These are phyloP conservation scores for Melampsora abietis-canadensis DNA, from an alignment of 1,284 basidiomycete species.

Conservation along the genomic window DNA sequence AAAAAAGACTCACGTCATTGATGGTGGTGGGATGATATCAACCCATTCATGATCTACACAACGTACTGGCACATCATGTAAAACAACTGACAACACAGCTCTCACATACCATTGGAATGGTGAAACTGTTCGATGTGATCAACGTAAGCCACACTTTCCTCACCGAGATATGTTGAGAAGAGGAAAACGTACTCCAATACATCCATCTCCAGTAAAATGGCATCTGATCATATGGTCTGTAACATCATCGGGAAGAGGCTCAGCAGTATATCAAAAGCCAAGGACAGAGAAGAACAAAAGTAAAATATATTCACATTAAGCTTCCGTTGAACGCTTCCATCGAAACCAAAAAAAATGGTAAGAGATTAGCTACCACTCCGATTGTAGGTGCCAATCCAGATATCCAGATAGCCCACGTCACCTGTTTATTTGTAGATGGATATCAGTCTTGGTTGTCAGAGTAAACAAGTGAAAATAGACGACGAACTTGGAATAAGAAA, in stretches of 20 bases:
- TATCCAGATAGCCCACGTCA: conserved; percentile 50
- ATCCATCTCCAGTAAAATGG: conserved; percentile 48
- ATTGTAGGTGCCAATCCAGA: conserved; percentile 46
- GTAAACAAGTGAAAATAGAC: background rate
- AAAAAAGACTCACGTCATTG: conserved; percentile 14
- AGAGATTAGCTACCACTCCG: conserved; percentile 48
- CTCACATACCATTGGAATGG: conserved; percentile 47
- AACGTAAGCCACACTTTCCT: background rate
- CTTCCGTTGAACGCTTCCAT: conserved; percentile 51
- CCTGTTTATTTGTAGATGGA: conserved; percentile 24
- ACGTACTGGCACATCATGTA: conserved; percentile 30
- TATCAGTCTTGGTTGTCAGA: background rate
- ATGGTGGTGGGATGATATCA: conserved; percentile 15
- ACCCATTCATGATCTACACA: conserved; percentile 28
- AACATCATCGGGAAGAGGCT: background rate
- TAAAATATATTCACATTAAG: conserved; percentile 44
- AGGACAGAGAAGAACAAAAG: background rate
- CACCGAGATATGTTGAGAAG: background rate
- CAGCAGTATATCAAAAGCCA: background rate
- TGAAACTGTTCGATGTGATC: conserved; percentile 6
- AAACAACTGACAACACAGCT: conserved; percentile 45
- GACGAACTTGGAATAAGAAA: conserved; percentile 47
- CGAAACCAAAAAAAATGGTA: conserved; percentile 50
- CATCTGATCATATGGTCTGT: conserved; percentile 48
- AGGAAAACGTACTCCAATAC: conserved; percentile 34